Evolutionary conservation across 345 rosid genomes (phyloP).

Genomic region (Acer saccharum): DNA sequence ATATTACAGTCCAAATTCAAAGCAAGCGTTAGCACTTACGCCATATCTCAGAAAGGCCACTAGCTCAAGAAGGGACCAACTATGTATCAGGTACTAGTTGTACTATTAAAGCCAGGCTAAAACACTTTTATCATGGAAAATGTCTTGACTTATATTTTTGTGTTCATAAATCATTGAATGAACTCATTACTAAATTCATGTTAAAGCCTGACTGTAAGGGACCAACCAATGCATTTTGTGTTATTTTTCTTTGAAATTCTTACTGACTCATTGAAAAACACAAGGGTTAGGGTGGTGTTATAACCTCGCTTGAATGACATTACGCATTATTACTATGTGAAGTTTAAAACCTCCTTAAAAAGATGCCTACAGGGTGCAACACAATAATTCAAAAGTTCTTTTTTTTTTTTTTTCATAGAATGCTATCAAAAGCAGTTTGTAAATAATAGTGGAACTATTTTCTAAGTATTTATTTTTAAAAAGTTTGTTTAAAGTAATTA

Average conservation of each 20-base stretch:
- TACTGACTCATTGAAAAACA: not conserved
- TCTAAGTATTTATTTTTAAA: not conserved
- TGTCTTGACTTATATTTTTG: not conserved
- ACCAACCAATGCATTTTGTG: not conserved
- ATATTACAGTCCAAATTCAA: not conserved
- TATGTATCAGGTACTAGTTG: not conserved
- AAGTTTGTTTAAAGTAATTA: constrained; percentile 9
- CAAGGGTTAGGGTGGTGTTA: not conserved
- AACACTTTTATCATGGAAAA: not conserved
- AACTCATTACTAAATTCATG: constrained; percentile 3
- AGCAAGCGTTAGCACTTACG: not conserved
- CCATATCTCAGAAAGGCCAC: not conserved
- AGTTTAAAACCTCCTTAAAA: too few relatives aligned
- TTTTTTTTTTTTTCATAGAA: not conserved
- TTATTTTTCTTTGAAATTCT: not conserved
- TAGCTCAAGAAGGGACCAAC: not conserved
- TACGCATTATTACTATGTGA: not conserved
- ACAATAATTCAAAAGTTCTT: not conserved
- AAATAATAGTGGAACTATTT: not conserved
- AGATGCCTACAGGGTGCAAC: not conserved
- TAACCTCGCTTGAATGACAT: not conserved
- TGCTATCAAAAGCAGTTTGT: too few relatives aligned
- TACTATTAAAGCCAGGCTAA: not conserved
- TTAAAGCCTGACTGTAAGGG: not conserved
- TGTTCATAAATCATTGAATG: not conserved